Conservation (phyloP, 2,329 filamentous ascomycete species). For the Xylariales sp. region DNA sequence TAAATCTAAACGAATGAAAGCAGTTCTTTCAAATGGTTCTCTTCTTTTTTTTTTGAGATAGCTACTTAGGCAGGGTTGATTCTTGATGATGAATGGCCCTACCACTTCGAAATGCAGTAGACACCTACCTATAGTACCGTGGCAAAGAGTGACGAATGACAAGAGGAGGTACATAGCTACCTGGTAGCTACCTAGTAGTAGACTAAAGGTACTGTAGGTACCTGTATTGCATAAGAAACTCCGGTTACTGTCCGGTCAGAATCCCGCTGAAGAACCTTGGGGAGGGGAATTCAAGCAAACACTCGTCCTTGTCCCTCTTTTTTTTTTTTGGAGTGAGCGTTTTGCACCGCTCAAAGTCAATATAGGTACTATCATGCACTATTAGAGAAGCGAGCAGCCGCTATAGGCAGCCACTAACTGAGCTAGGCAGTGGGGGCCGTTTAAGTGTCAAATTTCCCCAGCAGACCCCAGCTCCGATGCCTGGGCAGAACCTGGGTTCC, state of each 20-base stretch:
- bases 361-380: conserved; percentile 1
- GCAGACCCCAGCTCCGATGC: conserved; percentile 18
- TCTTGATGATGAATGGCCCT: background rate
- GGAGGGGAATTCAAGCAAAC: conserved; percentile 13
- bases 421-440: conserved; percentile 26
- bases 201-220: background rate
- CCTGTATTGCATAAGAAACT: conserved; percentile 14
- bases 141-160: conserved; percentile 36
- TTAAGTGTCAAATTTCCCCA: conserved; percentile 17
- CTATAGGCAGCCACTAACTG: conserved; percentile 15
- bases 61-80: background rate
- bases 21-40: conserved; percentile 4
- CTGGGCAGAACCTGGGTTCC: conserved; percentile 6
- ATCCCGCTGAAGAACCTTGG: background rate
- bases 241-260: background rate
- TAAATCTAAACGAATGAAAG: background rate
- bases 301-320: conserved; percentile 8
- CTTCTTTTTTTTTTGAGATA: no score
- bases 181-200: no score
- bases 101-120: background rate
- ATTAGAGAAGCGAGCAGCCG: conserved; percentile 18
- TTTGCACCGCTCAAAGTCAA: background rate
- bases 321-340: background rate
- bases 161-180: background rate
- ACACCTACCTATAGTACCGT: conserved; percentile 5